Evolutionary conservation across 192 early-diverging fungal genomes (phyloP).

Genomic region (Neocallimastix lanati): DNA sequence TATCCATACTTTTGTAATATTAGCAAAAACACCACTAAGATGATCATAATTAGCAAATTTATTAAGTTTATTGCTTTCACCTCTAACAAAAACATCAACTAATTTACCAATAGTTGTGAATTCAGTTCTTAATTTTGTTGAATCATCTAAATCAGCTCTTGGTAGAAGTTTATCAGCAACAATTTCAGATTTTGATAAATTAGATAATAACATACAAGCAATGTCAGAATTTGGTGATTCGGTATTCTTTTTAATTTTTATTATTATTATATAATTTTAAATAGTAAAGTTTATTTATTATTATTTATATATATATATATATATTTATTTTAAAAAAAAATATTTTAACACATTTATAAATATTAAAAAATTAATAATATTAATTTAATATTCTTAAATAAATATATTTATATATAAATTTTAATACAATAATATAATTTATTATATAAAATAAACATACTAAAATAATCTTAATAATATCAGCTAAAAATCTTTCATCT

Average conservation of each 20-base stretch:
- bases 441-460: slow-evolving; percentile 13
- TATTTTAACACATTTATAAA: neutral
- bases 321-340: neutral
- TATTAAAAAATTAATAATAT: neutral
- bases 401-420: neutral
- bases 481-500: slow-evolving; percentile 47
- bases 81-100: slow-evolving; percentile 72
- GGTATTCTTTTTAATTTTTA: slow-evolving; percentile 23
- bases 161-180: slow-evolving; percentile 36
- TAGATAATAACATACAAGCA: slow-evolving; percentile 79
- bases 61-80: slow-evolving; percentile 61
- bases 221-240: slow-evolving; percentile 56
- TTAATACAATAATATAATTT: no score
- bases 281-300: neutral
- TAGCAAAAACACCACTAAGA: slow-evolving; percentile 83
- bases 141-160: slow-evolving; percentile 3
- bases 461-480: slow-evolving; percentile 48
- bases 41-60: slow-evolving; percentile 61
- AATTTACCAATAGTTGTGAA: slow-evolving; percentile 56
- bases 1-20: slow-evolving; percentile 32
- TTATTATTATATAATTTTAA: no score
- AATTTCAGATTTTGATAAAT: slow-evolving; percentile 56
- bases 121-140: slow-evolving; percentile 11
- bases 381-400: neutral
- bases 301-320: neutral